Conservation (phyloP, 73 alveolate genomes). For the Paraurostyla sp. region DNA sequence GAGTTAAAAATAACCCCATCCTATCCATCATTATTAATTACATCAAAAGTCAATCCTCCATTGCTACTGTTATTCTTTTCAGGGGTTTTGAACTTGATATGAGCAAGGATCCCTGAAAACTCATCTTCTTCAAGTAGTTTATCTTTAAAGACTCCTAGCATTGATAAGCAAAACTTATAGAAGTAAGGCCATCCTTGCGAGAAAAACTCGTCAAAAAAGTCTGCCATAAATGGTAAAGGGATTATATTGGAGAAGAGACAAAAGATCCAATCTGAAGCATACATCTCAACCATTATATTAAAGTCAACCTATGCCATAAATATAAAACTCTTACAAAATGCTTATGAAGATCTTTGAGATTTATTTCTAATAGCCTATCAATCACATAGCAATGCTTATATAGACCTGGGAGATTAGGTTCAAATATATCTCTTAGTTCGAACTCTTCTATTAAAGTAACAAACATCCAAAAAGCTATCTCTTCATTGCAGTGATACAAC, state of each 20-base stretch:
- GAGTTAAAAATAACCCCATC: background rate
- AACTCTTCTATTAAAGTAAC: conserved; percentile 50
- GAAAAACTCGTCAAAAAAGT: conserved; percentile 42
- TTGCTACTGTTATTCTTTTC: background rate
- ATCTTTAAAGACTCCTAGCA: conserved; percentile 33
- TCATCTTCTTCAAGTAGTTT: conserved; percentile 54
- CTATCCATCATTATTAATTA: background rate
- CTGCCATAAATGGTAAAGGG: conserved; percentile 16
- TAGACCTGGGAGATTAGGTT: conserved; percentile 66
- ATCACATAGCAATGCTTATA: conserved; percentile 59
- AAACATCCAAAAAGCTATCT: conserved; percentile 68
- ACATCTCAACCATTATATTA: conserved; percentile 38
- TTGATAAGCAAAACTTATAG: conserved; percentile 36
- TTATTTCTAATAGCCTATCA: conserved; percentile 27
- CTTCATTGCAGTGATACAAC: conserved; percentile 70
- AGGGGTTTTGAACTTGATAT: conserved; percentile 52
- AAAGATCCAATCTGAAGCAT: conserved; percentile 60
- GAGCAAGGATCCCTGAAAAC: conserved; percentile 38
- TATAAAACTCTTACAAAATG: conserved; percentile 21
- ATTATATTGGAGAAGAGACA: conserved; percentile 49
- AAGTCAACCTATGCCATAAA: background rate
- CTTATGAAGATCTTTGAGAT: conserved; percentile 21
- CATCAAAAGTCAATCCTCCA: background rate
- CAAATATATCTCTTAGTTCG: conserved; percentile 57
- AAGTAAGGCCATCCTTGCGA: conserved; percentile 55